A percentile compares a stretch with the other conserved stretches of the same genome.
These are phyloP conservation scores for Vigna unguiculata DNA, from an alignment of 306 rosid genomes.

Conservation along the genomic window DNA sequence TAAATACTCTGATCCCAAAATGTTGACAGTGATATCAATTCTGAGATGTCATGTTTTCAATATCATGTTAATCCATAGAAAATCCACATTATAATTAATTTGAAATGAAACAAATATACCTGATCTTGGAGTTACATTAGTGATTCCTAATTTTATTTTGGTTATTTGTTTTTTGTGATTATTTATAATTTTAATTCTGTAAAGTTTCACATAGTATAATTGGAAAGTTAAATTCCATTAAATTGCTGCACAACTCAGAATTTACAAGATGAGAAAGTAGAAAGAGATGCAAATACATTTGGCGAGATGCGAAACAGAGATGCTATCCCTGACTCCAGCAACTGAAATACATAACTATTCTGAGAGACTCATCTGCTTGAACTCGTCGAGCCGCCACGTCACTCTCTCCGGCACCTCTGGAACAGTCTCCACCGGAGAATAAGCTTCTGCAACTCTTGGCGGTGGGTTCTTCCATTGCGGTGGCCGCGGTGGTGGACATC, in stretches of 20 bases:
- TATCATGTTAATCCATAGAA: too few species aligned
- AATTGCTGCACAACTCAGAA: slow-evolving; percentile 10
- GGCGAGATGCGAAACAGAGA: neutral
- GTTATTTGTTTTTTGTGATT: neutral
- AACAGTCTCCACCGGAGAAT: slow-evolving; percentile 38
- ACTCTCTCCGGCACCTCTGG: slow-evolving; percentile 36
- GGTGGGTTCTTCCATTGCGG: slow-evolving; percentile 46
- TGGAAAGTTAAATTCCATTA: neutral
- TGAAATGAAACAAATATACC: too few species aligned
- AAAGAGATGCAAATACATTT: neutral
- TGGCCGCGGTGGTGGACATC: slow-evolving; percentile 64
- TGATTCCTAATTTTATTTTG: too few species aligned
- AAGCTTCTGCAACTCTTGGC: slow-evolving; percentile 36
- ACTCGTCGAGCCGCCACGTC: slow-evolving; percentile 44
- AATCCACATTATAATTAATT: too few species aligned
- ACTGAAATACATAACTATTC: slow-evolving; percentile 75
- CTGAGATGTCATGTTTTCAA: neutral
- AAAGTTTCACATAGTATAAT: neutral
- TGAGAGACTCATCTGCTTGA: slow-evolving; percentile 72
- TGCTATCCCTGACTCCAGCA: slow-evolving; percentile 77
- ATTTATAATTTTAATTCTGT: neutral
- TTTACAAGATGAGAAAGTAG: neutral
- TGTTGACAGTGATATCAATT: neutral
- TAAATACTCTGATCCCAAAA: neutral
- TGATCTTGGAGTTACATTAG: too few species aligned